Percentiles rank a stretch among this genome's conserved stretches.
Conservation (phyloP, 768 basidiomycete genomes). For the Mycena crocata region DNA sequence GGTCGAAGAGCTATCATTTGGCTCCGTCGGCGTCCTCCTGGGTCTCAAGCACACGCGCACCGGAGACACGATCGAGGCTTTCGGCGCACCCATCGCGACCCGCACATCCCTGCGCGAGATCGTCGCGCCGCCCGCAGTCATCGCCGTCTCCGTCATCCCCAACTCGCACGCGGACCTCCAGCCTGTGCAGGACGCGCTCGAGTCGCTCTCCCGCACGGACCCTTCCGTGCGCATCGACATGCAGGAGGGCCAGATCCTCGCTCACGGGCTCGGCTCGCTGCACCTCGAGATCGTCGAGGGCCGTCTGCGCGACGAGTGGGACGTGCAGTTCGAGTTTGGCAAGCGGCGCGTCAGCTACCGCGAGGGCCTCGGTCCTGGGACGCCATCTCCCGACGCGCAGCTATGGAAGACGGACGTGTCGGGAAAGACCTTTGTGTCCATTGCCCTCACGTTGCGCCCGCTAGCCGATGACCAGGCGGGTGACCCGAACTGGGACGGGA, state of each 20-base stretch:
- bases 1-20: slow-evolving; percentile 83
- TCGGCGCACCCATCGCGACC: slow-evolving; percentile 51
- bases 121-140: slow-evolving; percentile 83
- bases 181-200: slow-evolving; percentile 81
- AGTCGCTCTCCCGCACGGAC: slow-evolving; percentile 82
- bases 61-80: slow-evolving; percentile 83
- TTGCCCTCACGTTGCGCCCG: slow-evolving; percentile 68
- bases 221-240: slow-evolving; percentile 86
- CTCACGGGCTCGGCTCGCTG: slow-evolving; percentile 86
- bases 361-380: slow-evolving; percentile 61
- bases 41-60: slow-evolving; percentile 88
- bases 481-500: slow-evolving; percentile 81
- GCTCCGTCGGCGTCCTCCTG: slow-evolving; percentile 86
- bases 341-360: slow-evolving; percentile 84
- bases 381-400: slow-evolving; percentile 48
- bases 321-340: slow-evolving; percentile 81
- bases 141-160: slow-evolving; percentile 86
- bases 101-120: slow-evolving; percentile 69
- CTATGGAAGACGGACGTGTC: slow-evolving; percentile 73
- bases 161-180: slow-evolving; percentile 82
- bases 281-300: slow-evolving; percentile 92
- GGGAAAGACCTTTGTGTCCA: slow-evolving; percentile 63
- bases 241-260: slow-evolving; percentile 85
- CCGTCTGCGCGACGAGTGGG: slow-evolving; percentile 85
- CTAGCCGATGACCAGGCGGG: slow-evolving; percentile 67